Evolutionary conservation across 1,284 basidiomycete genomes (phyloP).

Genomic region (Volvariella surrecta): DNA sequence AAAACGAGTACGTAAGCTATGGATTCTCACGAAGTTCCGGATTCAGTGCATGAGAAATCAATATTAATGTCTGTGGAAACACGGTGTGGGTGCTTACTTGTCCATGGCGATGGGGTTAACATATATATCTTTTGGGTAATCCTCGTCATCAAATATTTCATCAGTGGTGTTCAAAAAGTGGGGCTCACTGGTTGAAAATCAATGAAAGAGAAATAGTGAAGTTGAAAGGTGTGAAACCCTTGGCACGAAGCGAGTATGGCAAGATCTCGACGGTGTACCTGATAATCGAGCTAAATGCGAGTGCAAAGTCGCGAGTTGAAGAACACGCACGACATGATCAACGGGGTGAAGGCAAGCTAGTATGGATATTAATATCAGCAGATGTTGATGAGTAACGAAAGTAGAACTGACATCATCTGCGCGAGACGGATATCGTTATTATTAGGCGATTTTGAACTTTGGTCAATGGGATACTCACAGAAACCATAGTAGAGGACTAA

Average conservation of each 20-base stretch:
- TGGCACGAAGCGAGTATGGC: slow-evolving; percentile 65
- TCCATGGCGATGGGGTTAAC: no score
- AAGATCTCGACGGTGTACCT: slow-evolving; percentile 62
- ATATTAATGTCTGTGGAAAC: no score
- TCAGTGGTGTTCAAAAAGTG: no score
- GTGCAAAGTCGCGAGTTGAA: background rate
- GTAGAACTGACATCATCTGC: background rate
- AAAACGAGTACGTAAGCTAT: no score
- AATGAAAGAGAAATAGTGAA: slow-evolving; percentile 57
- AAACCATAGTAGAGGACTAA: background rate
- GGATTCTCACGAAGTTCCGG: no score
- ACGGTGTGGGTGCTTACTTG: no score
- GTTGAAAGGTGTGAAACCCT: slow-evolving; percentile 70
- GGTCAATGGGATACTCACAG: background rate
- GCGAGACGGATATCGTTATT: no score
- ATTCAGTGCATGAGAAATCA: no score
- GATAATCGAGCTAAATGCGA: background rate
- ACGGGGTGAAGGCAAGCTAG: slow-evolving; percentile 63
- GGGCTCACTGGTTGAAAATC: slow-evolving; percentile 58
- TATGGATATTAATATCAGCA: slow-evolving; percentile 6
- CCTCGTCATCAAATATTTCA: no score
- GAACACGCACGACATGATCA: slow-evolving; percentile 49
- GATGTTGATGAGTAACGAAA: background rate
- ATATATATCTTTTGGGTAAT: no score
- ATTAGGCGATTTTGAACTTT: background rate